phyloP scores from a whole-genome alignment of 306 rosid species.

The Cucurbita pepo region DNA sequence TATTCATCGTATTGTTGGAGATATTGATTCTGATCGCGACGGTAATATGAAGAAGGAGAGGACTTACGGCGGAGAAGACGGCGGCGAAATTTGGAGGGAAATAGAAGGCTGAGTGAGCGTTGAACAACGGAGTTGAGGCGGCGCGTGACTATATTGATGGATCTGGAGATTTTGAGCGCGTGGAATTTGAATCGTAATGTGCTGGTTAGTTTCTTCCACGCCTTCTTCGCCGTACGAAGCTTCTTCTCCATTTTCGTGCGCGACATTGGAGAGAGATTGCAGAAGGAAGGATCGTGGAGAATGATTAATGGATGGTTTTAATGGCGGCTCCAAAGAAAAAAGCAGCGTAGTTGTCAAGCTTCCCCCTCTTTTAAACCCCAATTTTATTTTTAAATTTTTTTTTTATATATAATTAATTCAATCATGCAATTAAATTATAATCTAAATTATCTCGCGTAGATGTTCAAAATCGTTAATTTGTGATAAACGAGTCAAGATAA shows the following conservation, averaged over 20 bases:
- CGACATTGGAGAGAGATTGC: constrained; percentile 17
- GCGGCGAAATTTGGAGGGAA: constrained; percentile 16
- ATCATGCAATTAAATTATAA: too few species aligned
- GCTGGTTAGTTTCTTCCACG: constrained; percentile 38
- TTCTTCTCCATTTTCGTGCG: constrained; percentile 26
- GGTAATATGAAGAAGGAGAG: constrained; percentile 5
- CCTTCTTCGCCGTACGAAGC: constrained; percentile 39
- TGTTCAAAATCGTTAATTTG: too few species aligned
- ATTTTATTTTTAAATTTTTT: too few species aligned
- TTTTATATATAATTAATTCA: too few species aligned
- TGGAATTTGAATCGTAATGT: constrained; percentile 23
- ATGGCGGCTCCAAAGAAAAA: background rate
- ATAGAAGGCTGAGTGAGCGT: constrained; percentile 14
- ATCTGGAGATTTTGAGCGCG: constrained; percentile 22
- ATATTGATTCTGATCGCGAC: constrained; percentile 9
- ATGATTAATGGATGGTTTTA: background rate
- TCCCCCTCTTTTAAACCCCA: background rate
- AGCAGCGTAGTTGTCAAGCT: background rate
- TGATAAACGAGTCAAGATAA: too few species aligned
- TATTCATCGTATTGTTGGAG: background rate
- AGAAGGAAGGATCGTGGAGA: background rate
- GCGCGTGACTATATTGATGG: constrained; percentile 21
- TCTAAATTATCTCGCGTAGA: too few species aligned
- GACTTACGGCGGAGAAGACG: constrained; percentile 16
- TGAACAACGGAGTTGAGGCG: constrained; percentile 17